Conservation (phyloP, 1,284 basidiomycete genomes). For the Cryptococcus wingfieldii region DNA sequence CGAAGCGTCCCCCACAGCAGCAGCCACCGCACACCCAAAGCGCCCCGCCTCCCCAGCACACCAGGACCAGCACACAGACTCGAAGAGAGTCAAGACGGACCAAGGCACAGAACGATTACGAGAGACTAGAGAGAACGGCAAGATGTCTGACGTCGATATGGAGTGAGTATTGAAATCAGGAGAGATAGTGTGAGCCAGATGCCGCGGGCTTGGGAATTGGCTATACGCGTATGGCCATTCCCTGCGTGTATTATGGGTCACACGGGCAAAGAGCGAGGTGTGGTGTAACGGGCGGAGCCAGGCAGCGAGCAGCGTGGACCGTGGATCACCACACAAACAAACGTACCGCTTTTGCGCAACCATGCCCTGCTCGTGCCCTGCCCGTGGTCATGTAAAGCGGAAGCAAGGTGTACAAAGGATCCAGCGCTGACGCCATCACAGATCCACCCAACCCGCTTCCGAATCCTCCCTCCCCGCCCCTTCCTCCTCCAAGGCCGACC, state of each 20-base stretch:
- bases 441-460: conserved; percentile 20
- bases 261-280: too few relatives aligned
- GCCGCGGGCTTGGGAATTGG: not conserved
- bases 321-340: too few relatives aligned
- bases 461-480: conserved; percentile 28
- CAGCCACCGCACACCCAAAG: conserved; percentile 4
- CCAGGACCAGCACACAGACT: not conserved
- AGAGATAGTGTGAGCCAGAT: not conserved
- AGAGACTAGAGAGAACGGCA: conserved; percentile 8
- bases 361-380: too few relatives aligned
- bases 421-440: not conserved
- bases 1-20: conserved; percentile 5
- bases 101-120: not conserved
- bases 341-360: too few relatives aligned
- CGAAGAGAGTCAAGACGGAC: not conserved
- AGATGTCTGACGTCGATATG: conserved; percentile 41
- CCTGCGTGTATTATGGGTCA: too few relatives aligned
- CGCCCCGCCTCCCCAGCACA: conserved; percentile 5
- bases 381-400: too few relatives aligned
- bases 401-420: not conserved
- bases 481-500: conserved; percentile 36
- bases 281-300: too few relatives aligned
- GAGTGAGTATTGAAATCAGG: conserved; percentile 27
- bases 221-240: too few relatives aligned
- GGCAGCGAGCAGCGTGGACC: too few relatives aligned